Percentiles rank a stretch among this genome's conserved stretches.
These are phyloP conservation scores for Pichia occidentalis DNA, from an alignment of 805 yeast genomes.

Conservation along the genomic window DNA sequence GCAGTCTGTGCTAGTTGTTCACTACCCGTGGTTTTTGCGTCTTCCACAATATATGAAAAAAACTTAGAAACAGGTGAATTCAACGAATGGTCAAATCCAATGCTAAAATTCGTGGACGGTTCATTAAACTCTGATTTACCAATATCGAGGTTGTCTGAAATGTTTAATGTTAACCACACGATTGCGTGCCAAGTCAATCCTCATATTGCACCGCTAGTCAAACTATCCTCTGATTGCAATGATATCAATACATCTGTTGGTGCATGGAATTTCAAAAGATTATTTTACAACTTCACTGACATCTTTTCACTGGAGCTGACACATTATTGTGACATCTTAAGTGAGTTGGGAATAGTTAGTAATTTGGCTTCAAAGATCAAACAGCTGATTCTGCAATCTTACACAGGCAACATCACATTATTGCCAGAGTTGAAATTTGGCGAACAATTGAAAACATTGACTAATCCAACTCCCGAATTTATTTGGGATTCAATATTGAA, in stretches of 20 bases:
- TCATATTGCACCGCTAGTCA: slow-evolving; percentile 85
- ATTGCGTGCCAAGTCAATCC: slow-evolving; percentile 98
- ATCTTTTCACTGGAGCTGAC: slow-evolving; percentile 61
- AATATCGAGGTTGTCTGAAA: slow-evolving; percentile 79
- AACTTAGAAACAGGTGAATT: slow-evolving; percentile 64
- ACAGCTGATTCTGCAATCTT: slow-evolving; percentile 76
- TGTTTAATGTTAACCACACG: slow-evolving; percentile 96
- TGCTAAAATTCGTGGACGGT: slow-evolving; percentile 86
- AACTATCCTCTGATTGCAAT: slow-evolving; percentile 51
- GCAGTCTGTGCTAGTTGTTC: slow-evolving; percentile 94
- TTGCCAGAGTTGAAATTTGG: slow-evolving; percentile 63
- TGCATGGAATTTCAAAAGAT: slow-evolving; percentile 41
- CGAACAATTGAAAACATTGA: slow-evolving; percentile 58
- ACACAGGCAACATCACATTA: slow-evolving; percentile 91
- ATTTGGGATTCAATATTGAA: slow-evolving; percentile 61
- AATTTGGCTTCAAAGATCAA: slow-evolving; percentile 66
- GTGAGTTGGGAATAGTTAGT: slow-evolving; percentile 71
- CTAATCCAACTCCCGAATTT: slow-evolving; percentile 78
- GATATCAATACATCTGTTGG: slow-evolving; percentile 45
- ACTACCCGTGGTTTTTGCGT: slow-evolving; percentile 84
- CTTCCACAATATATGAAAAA: slow-evolving; percentile 80
- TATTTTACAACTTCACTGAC: slow-evolving; percentile 45
- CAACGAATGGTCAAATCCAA: slow-evolving; percentile 75
- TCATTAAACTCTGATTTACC: slow-evolving; percentile 95
- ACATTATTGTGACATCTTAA: slow-evolving; percentile 66